Evolutionary conservation across 1,284 basidiomycete species (phyloP).

Genomic region (Fomitopsis schrenkii): DNA sequence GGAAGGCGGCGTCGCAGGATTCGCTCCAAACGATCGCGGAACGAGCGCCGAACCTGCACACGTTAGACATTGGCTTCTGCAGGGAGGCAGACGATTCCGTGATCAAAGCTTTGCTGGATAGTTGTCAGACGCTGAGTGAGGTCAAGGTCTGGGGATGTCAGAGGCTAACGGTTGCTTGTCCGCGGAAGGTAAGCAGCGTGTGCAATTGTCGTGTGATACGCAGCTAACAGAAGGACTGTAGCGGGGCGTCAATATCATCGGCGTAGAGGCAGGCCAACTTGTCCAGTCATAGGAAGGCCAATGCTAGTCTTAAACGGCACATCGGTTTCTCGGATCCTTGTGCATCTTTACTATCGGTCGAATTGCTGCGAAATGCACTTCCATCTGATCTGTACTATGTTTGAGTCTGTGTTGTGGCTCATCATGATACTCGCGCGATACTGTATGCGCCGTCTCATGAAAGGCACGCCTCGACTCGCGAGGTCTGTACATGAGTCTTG

Average conservation of each 20-base stretch:
- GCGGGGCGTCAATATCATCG: constrained; percentile 37
- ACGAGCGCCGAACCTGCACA: constrained; percentile 45
- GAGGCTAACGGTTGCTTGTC: constrained; percentile 50
- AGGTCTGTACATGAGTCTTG: too few relatives aligned
- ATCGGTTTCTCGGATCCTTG: too few relatives aligned
- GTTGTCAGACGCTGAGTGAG: constrained; percentile 47
- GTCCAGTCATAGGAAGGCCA: not conserved
- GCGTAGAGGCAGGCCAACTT: constrained; percentile 32
- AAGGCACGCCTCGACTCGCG: too few relatives aligned
- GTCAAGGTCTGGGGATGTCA: constrained; percentile 75
- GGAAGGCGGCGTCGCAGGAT: constrained; percentile 59
- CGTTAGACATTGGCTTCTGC: constrained; percentile 87
- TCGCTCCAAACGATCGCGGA: constrained; percentile 52
- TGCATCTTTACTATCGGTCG: too few relatives aligned
- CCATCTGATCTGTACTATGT: too few relatives aligned
- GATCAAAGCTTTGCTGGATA: constrained; percentile 67
- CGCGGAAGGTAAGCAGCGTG: constrained; percentile 45
- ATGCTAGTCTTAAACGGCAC: too few relatives aligned
- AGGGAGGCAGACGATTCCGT: constrained; percentile 82
- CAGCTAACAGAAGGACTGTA: constrained; percentile 27
- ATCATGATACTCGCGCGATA: too few relatives aligned
- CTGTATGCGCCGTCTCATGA: too few relatives aligned
- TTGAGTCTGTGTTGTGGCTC: too few relatives aligned
- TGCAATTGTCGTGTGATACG: not conserved
- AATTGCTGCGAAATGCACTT: too few relatives aligned